Percentiles rank a stretch among this genome's conserved stretches.
phyloP scores from a whole-genome alignment of 2,329 filamentous ascomycete genomes.

The Eutypella sp. region DNA sequence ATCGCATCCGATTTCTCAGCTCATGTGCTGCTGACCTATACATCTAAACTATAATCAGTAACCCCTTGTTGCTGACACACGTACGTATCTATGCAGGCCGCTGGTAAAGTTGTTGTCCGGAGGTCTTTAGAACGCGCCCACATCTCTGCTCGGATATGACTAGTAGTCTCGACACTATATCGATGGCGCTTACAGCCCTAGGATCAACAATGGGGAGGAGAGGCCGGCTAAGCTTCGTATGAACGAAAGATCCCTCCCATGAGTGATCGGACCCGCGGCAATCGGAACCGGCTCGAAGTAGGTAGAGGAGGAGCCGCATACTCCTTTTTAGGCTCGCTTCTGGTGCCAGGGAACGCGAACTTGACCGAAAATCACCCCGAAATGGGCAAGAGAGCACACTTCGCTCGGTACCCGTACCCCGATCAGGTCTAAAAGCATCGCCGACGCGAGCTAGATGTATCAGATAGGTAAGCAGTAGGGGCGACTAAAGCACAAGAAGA shows the following conservation, averaged over 20 bases:
- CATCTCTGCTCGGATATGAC: neutral
- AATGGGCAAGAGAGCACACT: neutral
- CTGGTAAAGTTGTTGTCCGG: no score
- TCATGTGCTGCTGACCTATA: neutral
- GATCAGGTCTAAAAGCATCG: no score
- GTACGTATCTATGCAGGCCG: no score
- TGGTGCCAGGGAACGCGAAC: neutral
- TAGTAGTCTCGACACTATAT: neutral
- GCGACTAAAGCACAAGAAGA: neutral
- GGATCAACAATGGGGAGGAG: neutral
- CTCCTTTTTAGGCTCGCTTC: neutral
- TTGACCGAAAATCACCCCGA: neutral
- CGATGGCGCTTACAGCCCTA: neutral
- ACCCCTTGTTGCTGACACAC: no score
- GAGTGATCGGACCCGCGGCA: no score
- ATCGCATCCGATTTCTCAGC: neutral
- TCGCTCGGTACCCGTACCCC: neutral
- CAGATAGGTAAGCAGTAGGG: neutral
- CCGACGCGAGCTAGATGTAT: neutral
- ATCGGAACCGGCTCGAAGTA: neutral
- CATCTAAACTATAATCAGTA: no score
- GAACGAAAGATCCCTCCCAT: no score
- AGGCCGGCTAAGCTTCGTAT: no score
- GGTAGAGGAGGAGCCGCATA: neutral
- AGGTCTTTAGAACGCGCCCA: no score